phyloP scores from a whole-genome alignment of 192 early-diverging fungal species.

The Cetraspora pellucida region DNA sequence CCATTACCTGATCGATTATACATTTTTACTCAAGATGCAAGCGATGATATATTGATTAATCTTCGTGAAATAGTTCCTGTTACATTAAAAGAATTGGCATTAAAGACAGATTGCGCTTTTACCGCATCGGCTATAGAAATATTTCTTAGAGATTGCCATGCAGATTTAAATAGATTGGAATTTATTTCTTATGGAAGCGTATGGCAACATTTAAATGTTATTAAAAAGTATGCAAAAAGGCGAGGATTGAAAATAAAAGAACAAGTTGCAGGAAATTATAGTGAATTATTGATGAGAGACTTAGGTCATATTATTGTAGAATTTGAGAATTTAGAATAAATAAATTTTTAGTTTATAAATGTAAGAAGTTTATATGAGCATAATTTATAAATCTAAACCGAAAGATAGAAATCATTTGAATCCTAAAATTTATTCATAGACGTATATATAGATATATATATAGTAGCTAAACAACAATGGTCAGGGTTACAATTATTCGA shows the following conservation, averaged over 20 bases:
- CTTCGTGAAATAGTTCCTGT: neutral
- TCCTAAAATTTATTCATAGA: no score
- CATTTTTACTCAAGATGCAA: neutral
- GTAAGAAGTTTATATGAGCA: no score
- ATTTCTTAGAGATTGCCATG: constrained; percentile 5
- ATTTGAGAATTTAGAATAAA: neutral
- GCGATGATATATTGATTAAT: constrained; percentile 19
- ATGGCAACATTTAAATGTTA: constrained; percentile 21
- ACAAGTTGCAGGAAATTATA: constrained; percentile 4
- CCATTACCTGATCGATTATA: neutral
- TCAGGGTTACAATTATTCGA: no score
- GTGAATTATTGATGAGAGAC: constrained; percentile 15
- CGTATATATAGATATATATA: no score
- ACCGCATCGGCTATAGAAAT: neutral
- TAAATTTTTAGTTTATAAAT: no score
- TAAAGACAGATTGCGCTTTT: constrained; percentile 18
- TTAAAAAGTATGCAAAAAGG: constrained; percentile 1
- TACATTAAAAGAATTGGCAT: neutral
- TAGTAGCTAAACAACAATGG: no score
- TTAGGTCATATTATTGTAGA: constrained; percentile 9
- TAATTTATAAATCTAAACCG: no score
- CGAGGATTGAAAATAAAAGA: constrained; percentile 2
- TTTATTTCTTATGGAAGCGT: constrained; percentile 10
- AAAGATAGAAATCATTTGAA: no score
- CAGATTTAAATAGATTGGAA: constrained; percentile 9